A percentile compares a stretch with the other conserved stretches of the same genome.
These are phyloP conservation scores for Hericium rajendrae DNA, from an alignment of 768 basidiomycete genomes.

Conservation along the genomic window DNA sequence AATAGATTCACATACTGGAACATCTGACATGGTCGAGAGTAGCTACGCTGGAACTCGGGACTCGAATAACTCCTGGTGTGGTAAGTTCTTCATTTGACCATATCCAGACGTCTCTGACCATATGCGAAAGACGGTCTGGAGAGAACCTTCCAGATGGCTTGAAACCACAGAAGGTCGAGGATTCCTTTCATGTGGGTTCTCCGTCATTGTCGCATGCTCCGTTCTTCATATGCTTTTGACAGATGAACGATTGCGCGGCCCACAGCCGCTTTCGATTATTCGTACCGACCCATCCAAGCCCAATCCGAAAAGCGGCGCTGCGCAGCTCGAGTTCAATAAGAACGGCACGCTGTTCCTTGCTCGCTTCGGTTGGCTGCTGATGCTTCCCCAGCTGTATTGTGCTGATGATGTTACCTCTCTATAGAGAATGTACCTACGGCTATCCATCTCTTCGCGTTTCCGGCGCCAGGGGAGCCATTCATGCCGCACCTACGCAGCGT, in stretches of 20 bases:
- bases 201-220: neutral
- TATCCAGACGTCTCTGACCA: constrained; percentile 2
- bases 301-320: constrained; percentile 55
- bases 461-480: constrained; percentile 46
- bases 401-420: constrained; percentile 9
- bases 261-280: constrained; percentile 39
- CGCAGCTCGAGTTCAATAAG: constrained; percentile 75
- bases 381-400: neutral
- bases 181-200: constrained; percentile 68
- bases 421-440: constrained; percentile 55
- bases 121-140: constrained; percentile 60
- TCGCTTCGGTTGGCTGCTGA: constrained; percentile 50
- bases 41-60: constrained; percentile 50
- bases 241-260: constrained; percentile 61
- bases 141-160: constrained; percentile 79
- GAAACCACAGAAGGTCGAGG: constrained; percentile 77
- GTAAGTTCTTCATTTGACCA: constrained; percentile 31
- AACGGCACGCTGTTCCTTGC: constrained; percentile 65
- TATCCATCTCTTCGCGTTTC: constrained; percentile 67
- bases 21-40: constrained; percentile 66
- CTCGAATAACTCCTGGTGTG: constrained; percentile 43
- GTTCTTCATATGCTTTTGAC: neutral
- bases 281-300: constrained; percentile 52
- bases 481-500: constrained; percentile 56
- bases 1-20: constrained; percentile 67